phyloP scores from a whole-genome alignment of 768 basidiomycete species.

The Daedaleopsis sinensis region DNA sequence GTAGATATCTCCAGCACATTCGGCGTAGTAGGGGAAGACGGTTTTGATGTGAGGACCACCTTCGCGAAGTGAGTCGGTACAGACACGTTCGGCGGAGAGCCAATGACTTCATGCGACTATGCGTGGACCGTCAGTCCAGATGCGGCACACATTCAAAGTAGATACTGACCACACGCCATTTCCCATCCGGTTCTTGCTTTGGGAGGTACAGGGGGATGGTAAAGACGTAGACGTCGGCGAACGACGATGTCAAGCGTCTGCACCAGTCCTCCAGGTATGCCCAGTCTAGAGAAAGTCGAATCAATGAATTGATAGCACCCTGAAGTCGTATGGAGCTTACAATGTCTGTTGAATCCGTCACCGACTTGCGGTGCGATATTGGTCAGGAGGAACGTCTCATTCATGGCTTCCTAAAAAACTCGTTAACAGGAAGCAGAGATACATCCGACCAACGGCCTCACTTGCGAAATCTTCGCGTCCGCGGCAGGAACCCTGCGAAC shows the following conservation, averaged over 20 bases:
- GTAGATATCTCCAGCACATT: conserved; percentile 76
- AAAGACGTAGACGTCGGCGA: conserved; percentile 96
- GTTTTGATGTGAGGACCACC: conserved; percentile 80
- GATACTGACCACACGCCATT: conserved; percentile 85
- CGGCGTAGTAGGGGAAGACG: conserved; percentile 72
- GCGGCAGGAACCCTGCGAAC: conserved; percentile 87
- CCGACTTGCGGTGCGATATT: conserved; percentile 99
- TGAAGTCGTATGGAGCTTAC: conserved; percentile 45
- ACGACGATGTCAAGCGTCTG: conserved; percentile 80
- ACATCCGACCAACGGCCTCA: conserved; percentile 28
- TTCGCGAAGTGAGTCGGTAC: conserved; percentile 99
- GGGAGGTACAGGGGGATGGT: conserved; percentile 98
- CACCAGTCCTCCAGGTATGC: conserved; percentile 97
- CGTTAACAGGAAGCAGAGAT: conserved; percentile 1
- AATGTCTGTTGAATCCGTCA: conserved; percentile 96
- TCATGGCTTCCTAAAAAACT: conserved; percentile 73
- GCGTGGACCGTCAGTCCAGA: not conserved
- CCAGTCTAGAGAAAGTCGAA: conserved; percentile 66
- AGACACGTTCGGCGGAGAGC: conserved; percentile 83
- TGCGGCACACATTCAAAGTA: not conserved
- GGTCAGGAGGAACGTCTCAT: conserved; percentile 92
- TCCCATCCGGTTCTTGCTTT: conserved; percentile 81
- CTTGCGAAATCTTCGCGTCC: conserved; percentile 90
- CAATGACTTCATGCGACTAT: conserved; percentile 94
- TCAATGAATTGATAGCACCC: not conserved